Conservation (phyloP, 2,329 filamentous ascomycete genomes). For the Xylaria sp. region DNA sequence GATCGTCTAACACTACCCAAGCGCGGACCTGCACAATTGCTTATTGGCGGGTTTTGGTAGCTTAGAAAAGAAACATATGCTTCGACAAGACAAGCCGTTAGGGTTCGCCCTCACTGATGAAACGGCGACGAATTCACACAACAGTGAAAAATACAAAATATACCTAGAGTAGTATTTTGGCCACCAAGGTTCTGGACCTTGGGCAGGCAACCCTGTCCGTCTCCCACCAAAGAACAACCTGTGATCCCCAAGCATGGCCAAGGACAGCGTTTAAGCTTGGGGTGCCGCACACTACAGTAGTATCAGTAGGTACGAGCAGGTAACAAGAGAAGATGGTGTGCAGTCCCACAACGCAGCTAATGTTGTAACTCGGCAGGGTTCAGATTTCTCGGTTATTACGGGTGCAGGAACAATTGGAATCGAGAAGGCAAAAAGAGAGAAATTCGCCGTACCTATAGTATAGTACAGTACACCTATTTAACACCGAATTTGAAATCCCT, state of each 20-base stretch:
- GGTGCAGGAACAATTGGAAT: conserved; percentile 27
- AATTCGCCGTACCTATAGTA: too few relatives aligned
- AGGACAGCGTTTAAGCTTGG: conserved; percentile 6
- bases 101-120: neutral
- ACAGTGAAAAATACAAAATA: neutral
- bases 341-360: conserved; percentile 32
- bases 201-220: conserved; percentile 10
- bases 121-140: conserved; percentile 1
- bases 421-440: conserved; percentile 4
- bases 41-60: conserved; percentile 5
- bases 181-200: conserved; percentile 13
- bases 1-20: neutral
- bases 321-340: conserved; percentile 32
- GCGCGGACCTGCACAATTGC: neutral
- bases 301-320: neutral
- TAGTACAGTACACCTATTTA: too few relatives aligned
- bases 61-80: neutral
- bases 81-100: conserved; percentile 7
- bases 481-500: conserved; percentile 26
- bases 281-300: conserved; percentile 1
- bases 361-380: conserved; percentile 27
- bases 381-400: conserved; percentile 38
- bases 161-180: neutral
- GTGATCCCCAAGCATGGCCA: conserved; percentile 15
- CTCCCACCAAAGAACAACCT: conserved; percentile 17